phyloP scores from a whole-genome alignment of 2,329 filamentous ascomycete genomes.

The Xenoacremonium recifei region DNA sequence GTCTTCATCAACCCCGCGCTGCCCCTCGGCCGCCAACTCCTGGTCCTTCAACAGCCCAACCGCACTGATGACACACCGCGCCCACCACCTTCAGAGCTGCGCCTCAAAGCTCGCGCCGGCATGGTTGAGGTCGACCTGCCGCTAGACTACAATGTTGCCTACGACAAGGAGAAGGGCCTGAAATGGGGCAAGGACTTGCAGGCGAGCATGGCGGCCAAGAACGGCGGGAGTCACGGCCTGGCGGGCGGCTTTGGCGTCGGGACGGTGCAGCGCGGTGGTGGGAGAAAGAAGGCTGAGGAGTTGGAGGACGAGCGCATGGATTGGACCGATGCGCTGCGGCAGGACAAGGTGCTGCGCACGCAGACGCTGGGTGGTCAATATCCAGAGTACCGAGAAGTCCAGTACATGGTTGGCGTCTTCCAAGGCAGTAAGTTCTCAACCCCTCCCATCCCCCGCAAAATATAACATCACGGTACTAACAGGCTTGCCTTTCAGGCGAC shows the following conservation, averaged over 20 bases:
- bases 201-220: slow-evolving; percentile 56
- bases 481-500: slow-evolving; percentile 59
- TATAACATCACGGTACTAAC: no score
- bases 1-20: slow-evolving; percentile 80
- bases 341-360: slow-evolving; percentile 70
- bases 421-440: slow-evolving; percentile 61
- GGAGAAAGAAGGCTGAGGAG: slow-evolving; percentile 37
- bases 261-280: slow-evolving; percentile 39
- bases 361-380: slow-evolving; percentile 87
- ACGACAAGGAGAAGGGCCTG: slow-evolving; percentile 80
- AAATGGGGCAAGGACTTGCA: slow-evolving; percentile 78
- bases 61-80: slow-evolving; percentile 56
- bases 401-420: slow-evolving; percentile 94
- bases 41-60: slow-evolving; percentile 88
- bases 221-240: slow-evolving; percentile 65
- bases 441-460: neutral
- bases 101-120: slow-evolving; percentile 77
- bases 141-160: slow-evolving; percentile 68
- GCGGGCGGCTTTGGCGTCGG: slow-evolving; percentile 71
- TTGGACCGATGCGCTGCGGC: slow-evolving; percentile 66
- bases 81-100: slow-evolving; percentile 65
- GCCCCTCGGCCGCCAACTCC: slow-evolving; percentile 61
- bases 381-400: slow-evolving; percentile 64
- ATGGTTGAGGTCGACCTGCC: slow-evolving; percentile 93
- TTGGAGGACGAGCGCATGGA: slow-evolving; percentile 51